Evolutionary conservation across 257 asterid species (phyloP).

Genomic region (Solanum pinnatisectum): DNA sequence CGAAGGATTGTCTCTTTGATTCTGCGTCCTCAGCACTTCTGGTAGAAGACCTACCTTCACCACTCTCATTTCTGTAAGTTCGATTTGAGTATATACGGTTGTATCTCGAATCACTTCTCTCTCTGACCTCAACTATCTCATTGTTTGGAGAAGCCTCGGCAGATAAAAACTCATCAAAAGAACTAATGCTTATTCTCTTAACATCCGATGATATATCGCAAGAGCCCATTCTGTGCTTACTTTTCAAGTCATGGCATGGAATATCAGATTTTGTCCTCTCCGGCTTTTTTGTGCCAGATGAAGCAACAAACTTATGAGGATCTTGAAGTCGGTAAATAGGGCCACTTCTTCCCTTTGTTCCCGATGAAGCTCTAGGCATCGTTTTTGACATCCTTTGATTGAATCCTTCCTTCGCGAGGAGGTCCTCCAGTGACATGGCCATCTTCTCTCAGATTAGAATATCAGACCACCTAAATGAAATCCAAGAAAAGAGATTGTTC

Average conservation of each 20-base stretch:
- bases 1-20: neutral
- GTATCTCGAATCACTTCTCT: constrained; percentile 1
- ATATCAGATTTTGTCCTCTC: constrained; percentile 51
- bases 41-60: constrained; percentile 3
- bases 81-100: constrained; percentile 25
- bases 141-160: constrained; percentile 16
- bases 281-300: constrained; percentile 20
- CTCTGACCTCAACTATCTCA: constrained; percentile 49
- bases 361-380: constrained; percentile 28
- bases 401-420: constrained; percentile 63
- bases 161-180: constrained; percentile 11
- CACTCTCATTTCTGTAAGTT: constrained; percentile 22
- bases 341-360: constrained; percentile 22
- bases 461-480: neutral
- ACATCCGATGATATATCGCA: constrained; percentile 12
- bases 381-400: constrained; percentile 37
- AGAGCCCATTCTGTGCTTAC: constrained; percentile 11
- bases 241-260: constrained; percentile 15
- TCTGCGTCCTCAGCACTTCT: constrained; percentile 11
- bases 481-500: neutral
- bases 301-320: constrained; percentile 17
- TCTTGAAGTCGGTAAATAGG: constrained; percentile 13
- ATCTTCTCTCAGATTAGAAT: constrained; percentile 11
- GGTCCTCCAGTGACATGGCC: constrained; percentile 76
- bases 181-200: constrained; percentile 16